A percentile compares a stretch with the other conserved stretches of the same genome.
Evolutionary conservation across 1,139 yeast species (phyloP).

Genomic region (Debaryomyces sp.): DNA sequence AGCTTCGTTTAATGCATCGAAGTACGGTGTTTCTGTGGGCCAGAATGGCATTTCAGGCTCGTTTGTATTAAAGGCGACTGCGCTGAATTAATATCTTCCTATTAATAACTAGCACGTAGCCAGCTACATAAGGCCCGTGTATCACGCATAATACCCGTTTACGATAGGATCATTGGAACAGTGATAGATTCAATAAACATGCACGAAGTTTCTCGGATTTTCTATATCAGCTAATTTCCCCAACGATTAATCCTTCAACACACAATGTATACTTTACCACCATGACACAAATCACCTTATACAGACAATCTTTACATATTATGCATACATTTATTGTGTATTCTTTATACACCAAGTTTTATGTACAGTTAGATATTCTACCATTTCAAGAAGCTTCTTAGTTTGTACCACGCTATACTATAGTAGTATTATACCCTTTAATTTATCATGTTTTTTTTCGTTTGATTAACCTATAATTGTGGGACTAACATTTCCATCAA

Average conservation of each 20-base stretch:
- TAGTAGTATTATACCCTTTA: background rate
- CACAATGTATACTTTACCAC: background rate
- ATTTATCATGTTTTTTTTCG: background rate
- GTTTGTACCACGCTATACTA: background rate
- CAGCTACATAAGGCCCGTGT: no score
- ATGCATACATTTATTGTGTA: slow-evolving; percentile 3
- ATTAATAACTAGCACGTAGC: no score
- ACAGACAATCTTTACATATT: background rate
- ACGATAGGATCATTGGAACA: no score
- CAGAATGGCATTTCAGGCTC: no score
- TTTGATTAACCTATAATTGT: slow-evolving; percentile 47
- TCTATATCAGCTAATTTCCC: background rate
- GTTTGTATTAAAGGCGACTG: no score
- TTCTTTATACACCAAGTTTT: slow-evolving; percentile 2
- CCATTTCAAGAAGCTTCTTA: background rate
- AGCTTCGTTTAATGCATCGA: no score
- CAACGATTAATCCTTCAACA: background rate
- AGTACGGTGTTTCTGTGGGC: no score
- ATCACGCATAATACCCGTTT: no score
- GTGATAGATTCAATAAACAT: no score
- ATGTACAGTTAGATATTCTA: slow-evolving; percentile 1
- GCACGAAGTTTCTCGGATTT: background rate
- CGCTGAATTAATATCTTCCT: no score
- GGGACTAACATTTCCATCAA: slow-evolving; percentile 83
- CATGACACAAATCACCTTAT: background rate